Base-by-base conservation (phyloP, 179 eudicot species). In the Nepenthes alata region DNA sequence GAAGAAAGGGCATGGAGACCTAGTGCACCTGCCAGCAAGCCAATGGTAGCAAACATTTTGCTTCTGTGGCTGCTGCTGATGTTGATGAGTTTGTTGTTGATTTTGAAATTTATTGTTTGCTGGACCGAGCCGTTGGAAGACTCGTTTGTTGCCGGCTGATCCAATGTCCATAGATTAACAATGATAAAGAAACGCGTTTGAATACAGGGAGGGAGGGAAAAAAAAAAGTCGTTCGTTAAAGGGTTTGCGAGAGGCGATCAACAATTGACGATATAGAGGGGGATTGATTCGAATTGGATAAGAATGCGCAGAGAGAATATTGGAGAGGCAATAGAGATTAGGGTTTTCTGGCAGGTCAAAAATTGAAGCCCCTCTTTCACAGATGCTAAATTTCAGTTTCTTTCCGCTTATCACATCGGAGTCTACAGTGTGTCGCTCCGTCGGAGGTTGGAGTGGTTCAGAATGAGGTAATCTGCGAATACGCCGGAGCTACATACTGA, bases 1-100 rank as follows among this genome's bases (percentile, higher is more conserved):
- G n/a, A 90, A 63, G 64, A 73, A 90, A 0, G 75, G 70, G 50
- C 95, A 90, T 2, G 83, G 93, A 58, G 11, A 53, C 9, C 93
- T 61, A 44, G 53, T 72, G 59, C 97, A 90, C 62, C 83, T 77
- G 4, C 95, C 97, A 15, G 81, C 82, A 63, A 74, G 70, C 97
- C 95, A 90, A 56, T 85, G 70, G 51, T 7, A 76, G 37, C 97
- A 90, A 0, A 90, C 95, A 64, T 78, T 85, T 10, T 71, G 63
- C 14, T 66, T 63, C 39, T 35, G 75, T 60, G 11, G 11, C 15
- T 39, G 70, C 15, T 37, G 15, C 39, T 77, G 78, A 6, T 39
- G 58, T 12, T 47, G 70, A 2, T 47, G 60, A 41, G 11, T 64
- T 38, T 51, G 57, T 36, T 64, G 62, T 53, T 61, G n/a, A 12